Conservation (phyloP, 1,139 yeast species). For the Kodamaea fungicola region DNA sequence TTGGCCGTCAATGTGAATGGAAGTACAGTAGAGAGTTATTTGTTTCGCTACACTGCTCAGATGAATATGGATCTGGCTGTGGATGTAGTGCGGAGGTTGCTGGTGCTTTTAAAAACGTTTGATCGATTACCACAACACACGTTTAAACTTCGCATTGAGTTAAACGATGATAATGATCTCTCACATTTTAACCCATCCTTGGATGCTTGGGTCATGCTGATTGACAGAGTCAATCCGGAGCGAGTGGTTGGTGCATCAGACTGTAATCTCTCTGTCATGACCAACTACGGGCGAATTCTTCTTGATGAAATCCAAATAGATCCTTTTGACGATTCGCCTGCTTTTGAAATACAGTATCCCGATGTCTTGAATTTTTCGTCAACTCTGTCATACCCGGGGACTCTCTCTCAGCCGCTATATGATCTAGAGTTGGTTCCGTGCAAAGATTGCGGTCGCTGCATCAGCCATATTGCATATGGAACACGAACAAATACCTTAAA, state of each 20-base stretch:
- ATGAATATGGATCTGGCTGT: not conserved
- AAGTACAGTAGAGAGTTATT: not conserved
- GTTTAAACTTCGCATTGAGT: not conserved
- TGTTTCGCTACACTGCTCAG: not conserved
- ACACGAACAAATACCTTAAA: no score
- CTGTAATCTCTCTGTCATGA: no score
- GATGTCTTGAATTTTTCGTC: no score
- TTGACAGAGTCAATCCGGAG: not conserved
- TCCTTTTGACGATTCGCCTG: no score
- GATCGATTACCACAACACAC: not conserved
- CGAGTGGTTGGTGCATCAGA: not conserved
- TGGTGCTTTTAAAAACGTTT: not conserved
- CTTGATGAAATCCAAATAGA: no score
- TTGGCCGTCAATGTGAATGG: not conserved
- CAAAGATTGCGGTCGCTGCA: no score
- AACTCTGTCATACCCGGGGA: no score
- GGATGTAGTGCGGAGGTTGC: not conserved
- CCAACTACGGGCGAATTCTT: no score
- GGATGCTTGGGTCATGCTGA: not conserved
- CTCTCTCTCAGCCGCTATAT: no score
- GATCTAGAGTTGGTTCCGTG: no score
- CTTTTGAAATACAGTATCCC: no score
- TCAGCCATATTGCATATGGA: no score
- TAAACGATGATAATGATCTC: not conserved
- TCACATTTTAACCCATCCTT: not conserved